Evolutionary conservation across 139 green algal species (phyloP).

Genomic region (Coelastrella sp.): DNA sequence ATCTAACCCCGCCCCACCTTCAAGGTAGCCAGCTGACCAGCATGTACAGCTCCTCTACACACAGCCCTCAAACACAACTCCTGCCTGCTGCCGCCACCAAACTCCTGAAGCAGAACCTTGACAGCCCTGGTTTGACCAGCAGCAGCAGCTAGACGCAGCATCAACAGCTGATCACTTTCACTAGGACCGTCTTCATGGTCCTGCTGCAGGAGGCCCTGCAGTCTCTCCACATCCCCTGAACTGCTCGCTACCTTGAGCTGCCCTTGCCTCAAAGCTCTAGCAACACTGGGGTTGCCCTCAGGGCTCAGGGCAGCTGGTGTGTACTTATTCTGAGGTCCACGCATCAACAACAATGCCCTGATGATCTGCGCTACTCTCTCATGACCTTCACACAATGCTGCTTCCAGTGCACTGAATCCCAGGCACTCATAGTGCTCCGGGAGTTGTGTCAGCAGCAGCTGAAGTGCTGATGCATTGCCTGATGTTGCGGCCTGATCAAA

Average conservation of each 20-base stretch:
- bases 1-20: not conserved
- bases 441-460: constrained; percentile 16
- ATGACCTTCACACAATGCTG: constrained; percentile 27
- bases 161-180: constrained; percentile 34
- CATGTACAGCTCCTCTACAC: constrained; percentile 30
- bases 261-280: not conserved
- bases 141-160: constrained; percentile 32
- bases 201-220: constrained; percentile 17
- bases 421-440: constrained; percentile 17
- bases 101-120: constrained; percentile 15
- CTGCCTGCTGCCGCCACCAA: not conserved
- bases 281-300: not conserved
- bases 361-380: not conserved
- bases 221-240: not conserved
- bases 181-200: constrained; percentile 1
- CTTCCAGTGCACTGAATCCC: constrained; percentile 8
- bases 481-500: constrained; percentile 38
- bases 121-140: constrained; percentile 8
- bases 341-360: constrained; percentile 18
- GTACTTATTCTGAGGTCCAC: not conserved
- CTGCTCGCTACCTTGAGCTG: not conserved
- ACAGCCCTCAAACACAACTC: not conserved
- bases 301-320: not conserved
- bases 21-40: constrained; percentile 21
- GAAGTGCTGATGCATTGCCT: constrained; percentile 18